Base-by-base conservation (phyloP, 192 early-diverging fungal genomes). In the Haplosporangium gracile region DNA sequence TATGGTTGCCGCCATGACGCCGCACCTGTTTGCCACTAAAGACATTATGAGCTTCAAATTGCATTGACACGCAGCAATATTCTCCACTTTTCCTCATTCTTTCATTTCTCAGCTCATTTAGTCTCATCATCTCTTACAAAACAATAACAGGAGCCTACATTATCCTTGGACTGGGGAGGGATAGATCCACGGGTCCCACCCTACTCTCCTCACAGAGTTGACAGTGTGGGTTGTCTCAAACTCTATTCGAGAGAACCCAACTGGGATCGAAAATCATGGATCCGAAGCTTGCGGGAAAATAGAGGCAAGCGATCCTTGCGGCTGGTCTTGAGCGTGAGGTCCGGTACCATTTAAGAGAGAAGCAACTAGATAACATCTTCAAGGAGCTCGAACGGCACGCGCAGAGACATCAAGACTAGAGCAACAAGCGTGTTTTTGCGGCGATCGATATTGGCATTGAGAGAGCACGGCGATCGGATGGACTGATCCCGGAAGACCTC, bases 281-380 rank as follows among this genome's bases (percentile, higher is more conserved):
- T 36, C 74, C 70, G 11, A 11, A 22, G 45, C 82, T 91, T 22
- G 74, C 57, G 49, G 55, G 15, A 2, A 65, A 55, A 4, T 83
- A 72, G 75, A 29, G 32, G 0, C 51, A 18, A 78, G 84, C 72
- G 38, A 60, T 40, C n/a, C 63, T 18, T 63, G 70, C 15, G 45
- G 65, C 10, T 15, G 8, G n/a, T 18, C 10, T 15, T 16, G 39
- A 49, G 5, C 39, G 29, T 13, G 60, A 65, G 29, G 26, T 15
- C 11, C n/a, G 29, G 60, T 65, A n/a, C 29, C n/a, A 29, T 1
- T 29, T 92, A 18, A 82, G 76, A 32, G 89, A 92, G 26, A 51
- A 72, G 32, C 89, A 90, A 22, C 55, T 91, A 9, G 77, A 83
- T n/a, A 89, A 89, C 32, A 72, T 90, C 38, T 82, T 90, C 38